phyloP scores from a whole-genome alignment of 2,329 filamentous ascomycete species.

The Fusarium robinianum region DNA sequence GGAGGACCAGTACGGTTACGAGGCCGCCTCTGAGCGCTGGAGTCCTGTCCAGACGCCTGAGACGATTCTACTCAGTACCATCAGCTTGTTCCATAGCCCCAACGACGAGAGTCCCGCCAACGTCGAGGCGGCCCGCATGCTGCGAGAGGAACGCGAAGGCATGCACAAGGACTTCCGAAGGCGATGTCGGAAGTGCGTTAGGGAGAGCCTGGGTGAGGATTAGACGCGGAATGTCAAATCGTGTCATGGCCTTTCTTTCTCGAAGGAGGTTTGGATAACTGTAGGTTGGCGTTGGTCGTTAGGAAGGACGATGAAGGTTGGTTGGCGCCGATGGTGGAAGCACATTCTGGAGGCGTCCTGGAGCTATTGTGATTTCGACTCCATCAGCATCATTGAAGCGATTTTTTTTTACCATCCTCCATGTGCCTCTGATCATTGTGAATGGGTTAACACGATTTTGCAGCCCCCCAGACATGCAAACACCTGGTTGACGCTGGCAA shows the following conservation, averaged over 20 bases:
- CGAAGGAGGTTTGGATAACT: slow-evolving; percentile 3
- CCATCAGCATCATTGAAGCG: slow-evolving; percentile 11
- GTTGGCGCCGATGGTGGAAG: slow-evolving; percentile 13
- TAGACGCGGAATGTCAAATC: slow-evolving; percentile 31
- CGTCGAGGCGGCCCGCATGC: slow-evolving; percentile 86
- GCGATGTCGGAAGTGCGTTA: slow-evolving; percentile 75
- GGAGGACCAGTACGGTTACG: slow-evolving; percentile 94
- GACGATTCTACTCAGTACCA: slow-evolving; percentile 89
- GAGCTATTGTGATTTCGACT: slow-evolving; percentile 21
- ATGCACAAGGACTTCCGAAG: slow-evolving; percentile 74
- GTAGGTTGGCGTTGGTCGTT: slow-evolving; percentile 17
- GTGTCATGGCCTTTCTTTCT: not conserved
- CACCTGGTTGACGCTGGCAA: not conserved
- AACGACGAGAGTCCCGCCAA: slow-evolving; percentile 97
- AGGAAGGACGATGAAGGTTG: slow-evolving; percentile 9
- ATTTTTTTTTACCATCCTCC: too few relatives aligned
- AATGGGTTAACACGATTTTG: not conserved
- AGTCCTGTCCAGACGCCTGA: slow-evolving; percentile 92
- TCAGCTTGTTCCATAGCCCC: slow-evolving; percentile 87
- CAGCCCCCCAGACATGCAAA: not conserved
- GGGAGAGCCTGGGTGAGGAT: slow-evolving; percentile 79
- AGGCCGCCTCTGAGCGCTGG: slow-evolving; percentile 89
- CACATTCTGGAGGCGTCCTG: slow-evolving; percentile 30
- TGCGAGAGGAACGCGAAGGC: slow-evolving; percentile 74
- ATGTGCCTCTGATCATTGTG: too few relatives aligned